Percentiles rank a stretch among this genome's conserved stretches.
phyloP scores from a whole-genome alignment of 2,329 filamentous ascomycete species.

The Pyricularia sp. region DNA sequence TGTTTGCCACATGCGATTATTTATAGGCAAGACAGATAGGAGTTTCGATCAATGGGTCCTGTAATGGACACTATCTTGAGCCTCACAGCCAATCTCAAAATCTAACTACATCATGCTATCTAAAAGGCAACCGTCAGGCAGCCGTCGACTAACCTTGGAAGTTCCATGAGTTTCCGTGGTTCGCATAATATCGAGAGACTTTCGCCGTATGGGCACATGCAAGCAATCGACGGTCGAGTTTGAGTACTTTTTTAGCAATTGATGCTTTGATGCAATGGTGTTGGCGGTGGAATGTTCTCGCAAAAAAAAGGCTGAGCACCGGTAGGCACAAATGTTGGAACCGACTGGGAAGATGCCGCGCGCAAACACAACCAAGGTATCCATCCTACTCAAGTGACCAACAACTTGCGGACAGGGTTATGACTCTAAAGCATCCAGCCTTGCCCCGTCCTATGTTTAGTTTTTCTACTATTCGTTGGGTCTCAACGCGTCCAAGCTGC shows the following conservation, averaged over 20 bases:
- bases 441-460: not conserved
- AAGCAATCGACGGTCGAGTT: not conserved
- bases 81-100: not conserved
- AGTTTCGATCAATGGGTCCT: not conserved
- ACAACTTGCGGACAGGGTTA: not conserved
- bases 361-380: too few species aligned
- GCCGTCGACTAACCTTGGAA: not conserved
- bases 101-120: not conserved
- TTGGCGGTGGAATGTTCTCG: not conserved
- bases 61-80: not conserved
- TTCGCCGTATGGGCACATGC: not conserved
- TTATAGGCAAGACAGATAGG: not conserved
- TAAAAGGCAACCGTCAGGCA: not conserved
- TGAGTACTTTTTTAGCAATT: not conserved
- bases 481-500: not conserved
- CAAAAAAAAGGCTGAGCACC: not conserved
- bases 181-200: not conserved
- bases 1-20: not conserved
- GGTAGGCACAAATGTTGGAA: not conserved
- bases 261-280: not conserved
- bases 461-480: not conserved
- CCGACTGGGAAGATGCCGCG: not conserved
- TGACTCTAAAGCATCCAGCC: not conserved
- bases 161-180: not conserved
- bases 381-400: too few species aligned